Evolutionary conservation across 805 yeast species (phyloP).

Genomic region (Ogataea paradorogensis): DNA sequence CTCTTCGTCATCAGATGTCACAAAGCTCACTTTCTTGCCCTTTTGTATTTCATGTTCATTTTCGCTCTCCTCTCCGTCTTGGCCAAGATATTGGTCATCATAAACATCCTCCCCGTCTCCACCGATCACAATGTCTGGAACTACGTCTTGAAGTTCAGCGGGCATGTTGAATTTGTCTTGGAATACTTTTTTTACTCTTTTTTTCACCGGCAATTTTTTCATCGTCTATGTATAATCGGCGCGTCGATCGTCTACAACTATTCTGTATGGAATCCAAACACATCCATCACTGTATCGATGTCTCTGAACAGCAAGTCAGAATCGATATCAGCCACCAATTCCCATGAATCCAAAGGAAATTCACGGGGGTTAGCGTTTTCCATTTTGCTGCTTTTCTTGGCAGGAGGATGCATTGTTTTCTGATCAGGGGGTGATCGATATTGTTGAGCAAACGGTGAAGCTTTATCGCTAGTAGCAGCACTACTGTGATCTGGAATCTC

Average conservation of each 20-base stretch:
- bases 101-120: slow-evolving; percentile 41
- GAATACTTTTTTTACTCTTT: slow-evolving; percentile 5
- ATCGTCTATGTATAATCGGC: slow-evolving; percentile 4
- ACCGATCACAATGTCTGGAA: slow-evolving; percentile 80
- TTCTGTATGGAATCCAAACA: slow-evolving; percentile 80
- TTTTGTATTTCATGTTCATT: slow-evolving; percentile 38
- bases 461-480: slow-evolving; percentile 17
- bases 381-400: neutral
- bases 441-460: slow-evolving; percentile 21
- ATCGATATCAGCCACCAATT: slow-evolving; percentile 38
- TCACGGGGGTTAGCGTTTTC: slow-evolving; percentile 9
- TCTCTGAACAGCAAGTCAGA: slow-evolving; percentile 70
- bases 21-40: slow-evolving; percentile 81
- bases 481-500: slow-evolving; percentile 26
- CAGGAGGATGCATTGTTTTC: neutral
- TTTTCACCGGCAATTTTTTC: slow-evolving; percentile 15
- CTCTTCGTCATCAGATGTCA: slow-evolving; percentile 55
- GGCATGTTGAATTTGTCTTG: slow-evolving; percentile 46
- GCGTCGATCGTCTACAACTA: slow-evolving; percentile 12
- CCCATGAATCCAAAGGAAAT: slow-evolving; percentile 41
- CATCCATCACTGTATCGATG: slow-evolving; percentile 86
- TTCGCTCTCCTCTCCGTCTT: slow-evolving; percentile 37
- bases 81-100: slow-evolving; percentile 28
- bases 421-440: slow-evolving; percentile 20
- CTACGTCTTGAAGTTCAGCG: slow-evolving; percentile 78